phyloP scores from a whole-genome alignment of 2,329 filamentous ascomycete genomes.

The Pleurostoma richardsiae region DNA sequence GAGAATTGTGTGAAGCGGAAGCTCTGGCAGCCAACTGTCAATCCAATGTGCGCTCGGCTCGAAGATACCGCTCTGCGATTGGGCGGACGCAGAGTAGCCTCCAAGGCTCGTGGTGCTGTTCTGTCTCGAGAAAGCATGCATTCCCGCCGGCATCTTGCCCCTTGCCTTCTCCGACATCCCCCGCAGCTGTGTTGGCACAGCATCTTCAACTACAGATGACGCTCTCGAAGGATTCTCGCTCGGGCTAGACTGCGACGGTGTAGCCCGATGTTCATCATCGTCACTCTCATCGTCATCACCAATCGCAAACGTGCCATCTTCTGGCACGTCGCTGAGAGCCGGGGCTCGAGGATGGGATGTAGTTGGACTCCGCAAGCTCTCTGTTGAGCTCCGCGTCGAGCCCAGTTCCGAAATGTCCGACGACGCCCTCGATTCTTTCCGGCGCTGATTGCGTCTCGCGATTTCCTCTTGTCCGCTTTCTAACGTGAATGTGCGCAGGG shows the following conservation, averaged over 20 bases:
- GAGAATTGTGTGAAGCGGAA: slow-evolving; percentile 83
- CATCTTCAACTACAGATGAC: slow-evolving; percentile 71
- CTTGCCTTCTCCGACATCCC: slow-evolving; percentile 97
- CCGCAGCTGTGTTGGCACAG: slow-evolving; percentile 73
- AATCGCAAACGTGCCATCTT: slow-evolving; percentile 80
- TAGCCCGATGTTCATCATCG: slow-evolving; percentile 45
- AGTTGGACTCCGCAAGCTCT: slow-evolving; percentile 62
- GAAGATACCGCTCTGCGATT: slow-evolving; percentile 58
- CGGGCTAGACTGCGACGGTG: slow-evolving; percentile 58
- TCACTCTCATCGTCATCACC: slow-evolving; percentile 70
- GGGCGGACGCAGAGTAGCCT: slow-evolving; percentile 54
- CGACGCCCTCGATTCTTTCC: slow-evolving; percentile 55
- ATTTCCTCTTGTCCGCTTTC: slow-evolving; percentile 92
- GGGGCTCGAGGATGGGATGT: slow-evolving; percentile 46
- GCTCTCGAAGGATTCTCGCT: slow-evolving; percentile 59
- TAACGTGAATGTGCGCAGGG: slow-evolving; percentile 79
- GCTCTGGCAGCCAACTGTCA: slow-evolving; percentile 86
- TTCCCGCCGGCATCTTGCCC: slow-evolving; percentile 87
- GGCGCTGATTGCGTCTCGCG: slow-evolving; percentile 67
- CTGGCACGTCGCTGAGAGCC: slow-evolving; percentile 62
- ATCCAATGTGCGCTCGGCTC: slow-evolving; percentile 82
- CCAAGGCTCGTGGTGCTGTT: slow-evolving; percentile 82
- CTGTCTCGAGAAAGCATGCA: slow-evolving; percentile 79
- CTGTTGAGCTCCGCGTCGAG: slow-evolving; percentile 57
- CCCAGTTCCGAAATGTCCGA: slow-evolving; percentile 42